phyloP scores from a whole-genome alignment of 306 rosid genomes.

The Citrullus mucosospermus region DNA sequence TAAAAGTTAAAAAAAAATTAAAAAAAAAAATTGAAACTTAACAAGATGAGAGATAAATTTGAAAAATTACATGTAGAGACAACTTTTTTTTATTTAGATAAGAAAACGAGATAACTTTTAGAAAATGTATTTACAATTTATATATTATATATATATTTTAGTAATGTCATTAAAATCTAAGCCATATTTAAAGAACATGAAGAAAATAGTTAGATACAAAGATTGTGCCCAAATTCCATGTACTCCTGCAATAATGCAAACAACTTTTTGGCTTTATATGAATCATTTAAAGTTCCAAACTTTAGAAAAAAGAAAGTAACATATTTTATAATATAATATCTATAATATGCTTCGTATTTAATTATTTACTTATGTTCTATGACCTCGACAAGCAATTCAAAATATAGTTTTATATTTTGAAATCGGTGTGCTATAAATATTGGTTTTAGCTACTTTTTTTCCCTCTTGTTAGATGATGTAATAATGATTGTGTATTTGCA shows the following conservation, averaged over 20 bases:
- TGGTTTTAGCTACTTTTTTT: background rate
- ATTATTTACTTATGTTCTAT: background rate
- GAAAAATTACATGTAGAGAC: too few relatives aligned
- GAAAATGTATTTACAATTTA: too few relatives aligned
- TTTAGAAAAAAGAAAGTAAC: background rate
- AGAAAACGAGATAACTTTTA: too few relatives aligned
- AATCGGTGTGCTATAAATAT: background rate
- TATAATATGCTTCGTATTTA: background rate
- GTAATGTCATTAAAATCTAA: background rate
- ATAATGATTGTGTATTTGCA: background rate
- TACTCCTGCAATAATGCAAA: background rate
- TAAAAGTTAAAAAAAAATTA: too few relatives aligned
- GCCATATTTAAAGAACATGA: background rate
- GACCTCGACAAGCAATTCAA: background rate
- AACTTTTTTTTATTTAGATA: too few relatives aligned
- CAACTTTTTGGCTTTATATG: conserved; percentile 1
- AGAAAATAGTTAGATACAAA: background rate
- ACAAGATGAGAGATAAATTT: too few relatives aligned
- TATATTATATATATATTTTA: rapidly evolving
- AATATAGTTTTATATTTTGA: background rate
- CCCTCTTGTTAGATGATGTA: background rate
- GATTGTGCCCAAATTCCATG: background rate
- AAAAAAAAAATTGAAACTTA: too few relatives aligned
- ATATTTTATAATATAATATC: background rate
- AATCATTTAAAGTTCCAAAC: background rate